phyloP scores from a whole-genome alignment of 176 grass and related monocot genomes.

The Coix lacrymajobi region DNA sequence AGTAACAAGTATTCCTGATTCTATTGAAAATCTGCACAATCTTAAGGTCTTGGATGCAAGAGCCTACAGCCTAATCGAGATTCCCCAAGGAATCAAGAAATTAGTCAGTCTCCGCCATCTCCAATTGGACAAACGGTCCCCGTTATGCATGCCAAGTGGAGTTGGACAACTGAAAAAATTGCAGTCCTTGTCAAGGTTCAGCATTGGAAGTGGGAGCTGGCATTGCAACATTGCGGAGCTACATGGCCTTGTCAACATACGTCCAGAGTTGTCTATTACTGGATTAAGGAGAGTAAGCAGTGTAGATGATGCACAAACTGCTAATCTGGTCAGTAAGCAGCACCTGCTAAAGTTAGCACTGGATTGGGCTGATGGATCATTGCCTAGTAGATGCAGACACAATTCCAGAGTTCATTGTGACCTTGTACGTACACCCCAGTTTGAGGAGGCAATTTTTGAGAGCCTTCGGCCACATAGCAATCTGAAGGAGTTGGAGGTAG shows the following conservation, averaged over 20 bases:
- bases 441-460: conserved; percentile 14
- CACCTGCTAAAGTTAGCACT: conserved; percentile 7
- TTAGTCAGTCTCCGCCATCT: conserved; percentile 17
- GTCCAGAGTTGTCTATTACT: not conserved
- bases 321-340: conserved; percentile 23
- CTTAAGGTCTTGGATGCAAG: conserved; percentile 21
- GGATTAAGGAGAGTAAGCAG: not conserved
- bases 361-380: conserved; percentile 1
- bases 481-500: conserved; percentile 1
- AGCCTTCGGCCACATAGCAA: conserved; percentile 11
- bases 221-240: conserved; percentile 20
- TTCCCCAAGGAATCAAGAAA: conserved; percentile 3
- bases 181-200: conserved; percentile 16
- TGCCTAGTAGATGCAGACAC: not conserved
- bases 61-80: not conserved
- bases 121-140: not conserved
- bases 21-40: conserved; percentile 6
- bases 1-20: conserved; percentile 22
- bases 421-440: not conserved
- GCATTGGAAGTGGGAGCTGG: not conserved
- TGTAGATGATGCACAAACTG: conserved; percentile 4
- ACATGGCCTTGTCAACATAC: conserved; percentile 6
- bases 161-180: conserved; percentile 20
- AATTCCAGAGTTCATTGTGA: not conserved
- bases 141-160: not conserved